Evolutionary conservation across 768 basidiomycete genomes (phyloP).

Genomic region (Boletus subparvulus): DNA sequence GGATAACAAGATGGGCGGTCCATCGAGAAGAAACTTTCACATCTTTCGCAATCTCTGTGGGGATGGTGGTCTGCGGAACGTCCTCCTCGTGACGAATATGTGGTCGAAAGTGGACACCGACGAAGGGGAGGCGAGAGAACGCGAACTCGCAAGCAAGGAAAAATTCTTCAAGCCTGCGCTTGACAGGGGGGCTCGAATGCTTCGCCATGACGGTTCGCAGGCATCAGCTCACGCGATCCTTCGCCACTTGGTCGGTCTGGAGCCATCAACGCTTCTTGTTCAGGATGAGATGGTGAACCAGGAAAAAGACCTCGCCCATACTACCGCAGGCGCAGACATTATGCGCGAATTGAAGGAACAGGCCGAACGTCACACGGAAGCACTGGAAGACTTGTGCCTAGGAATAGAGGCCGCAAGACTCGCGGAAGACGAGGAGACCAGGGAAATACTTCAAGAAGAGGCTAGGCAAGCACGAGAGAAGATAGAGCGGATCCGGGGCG

Average conservation of each 20-base stretch:
- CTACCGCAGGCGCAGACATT: slow-evolving; percentile 51
- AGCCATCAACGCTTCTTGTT: slow-evolving; percentile 47
- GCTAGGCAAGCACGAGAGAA: slow-evolving; percentile 41
- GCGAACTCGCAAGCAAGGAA: slow-evolving; percentile 40
- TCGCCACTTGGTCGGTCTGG: slow-evolving; percentile 39
- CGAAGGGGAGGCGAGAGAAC: slow-evolving; percentile 42
- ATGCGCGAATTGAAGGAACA: slow-evolving; percentile 49
- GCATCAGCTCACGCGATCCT: slow-evolving; percentile 47
- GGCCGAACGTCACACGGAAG: slow-evolving; percentile 42
- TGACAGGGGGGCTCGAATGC: slow-evolving; percentile 44
- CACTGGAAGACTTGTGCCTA: slow-evolving; percentile 42
- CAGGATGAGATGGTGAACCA: slow-evolving; percentile 56
- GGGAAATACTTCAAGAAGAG: slow-evolving; percentile 42
- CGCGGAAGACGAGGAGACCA: slow-evolving; percentile 45
- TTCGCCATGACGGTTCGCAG: slow-evolving; percentile 42
- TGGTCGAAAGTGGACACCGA: slow-evolving; percentile 43
- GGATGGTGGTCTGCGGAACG: slow-evolving; percentile 43
- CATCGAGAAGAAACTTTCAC: slow-evolving; percentile 48
- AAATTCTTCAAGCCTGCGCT: slow-evolving; percentile 53
- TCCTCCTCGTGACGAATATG: slow-evolving; percentile 54
- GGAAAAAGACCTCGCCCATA: slow-evolving; percentile 46
- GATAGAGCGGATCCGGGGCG: slow-evolving; percentile 40
- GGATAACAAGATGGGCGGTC: slow-evolving; percentile 50
- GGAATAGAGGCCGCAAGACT: slow-evolving; percentile 48
- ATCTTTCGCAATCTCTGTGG: slow-evolving; percentile 55